phyloP scores from a whole-genome alignment of 1,139 yeast species.

The Hansenula sp. region DNA sequence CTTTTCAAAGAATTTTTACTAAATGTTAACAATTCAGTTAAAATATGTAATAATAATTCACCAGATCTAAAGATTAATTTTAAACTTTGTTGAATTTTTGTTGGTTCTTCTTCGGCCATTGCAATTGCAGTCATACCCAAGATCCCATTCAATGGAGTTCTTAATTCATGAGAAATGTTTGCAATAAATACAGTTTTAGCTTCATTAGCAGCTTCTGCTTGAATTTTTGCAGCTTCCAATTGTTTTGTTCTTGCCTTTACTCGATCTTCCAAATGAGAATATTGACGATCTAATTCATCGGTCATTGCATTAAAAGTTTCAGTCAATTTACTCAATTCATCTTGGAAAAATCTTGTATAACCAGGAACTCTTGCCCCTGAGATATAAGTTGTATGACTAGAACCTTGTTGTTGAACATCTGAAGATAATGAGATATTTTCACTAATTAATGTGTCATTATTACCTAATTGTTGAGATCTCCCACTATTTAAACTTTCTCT shows the following conservation, averaged over 20 bases:
- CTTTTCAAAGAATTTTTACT: conserved; percentile 87
- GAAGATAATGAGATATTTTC: conserved; percentile 5
- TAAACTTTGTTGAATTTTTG: conserved; percentile 62
- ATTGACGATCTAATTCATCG: conserved; percentile 79
- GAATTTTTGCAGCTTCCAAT: conserved; percentile 80
- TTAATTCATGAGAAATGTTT: conserved; percentile 88
- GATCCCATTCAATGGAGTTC: conserved; percentile 95
- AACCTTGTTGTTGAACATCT: too few relatives aligned
- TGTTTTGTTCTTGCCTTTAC: conserved; percentile 87
- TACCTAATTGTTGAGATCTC: background rate
- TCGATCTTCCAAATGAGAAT: conserved; percentile 79
- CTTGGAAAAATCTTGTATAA: conserved; percentile 62
- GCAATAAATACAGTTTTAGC: conserved; percentile 95
- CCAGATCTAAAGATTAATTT: conserved; percentile 85
- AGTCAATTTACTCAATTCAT: conserved; percentile 83
- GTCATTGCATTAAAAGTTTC: conserved; percentile 92
- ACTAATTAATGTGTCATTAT: too few relatives aligned
- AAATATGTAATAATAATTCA: conserved; percentile 76
- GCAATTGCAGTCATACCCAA: conserved; percentile 95
- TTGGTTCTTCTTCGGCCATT: conserved; percentile 72
- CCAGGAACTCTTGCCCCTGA: conserved; percentile 44
- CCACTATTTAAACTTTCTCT: background rate
- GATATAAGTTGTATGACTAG: conserved; percentile 33
- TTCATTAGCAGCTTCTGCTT: conserved; percentile 92
- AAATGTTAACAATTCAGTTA: conserved; percentile 85